These are phyloP conservation scores for Puccinia hordei DNA, from an alignment of 1,284 basidiomycete genomes.

Conservation along the genomic window DNA sequence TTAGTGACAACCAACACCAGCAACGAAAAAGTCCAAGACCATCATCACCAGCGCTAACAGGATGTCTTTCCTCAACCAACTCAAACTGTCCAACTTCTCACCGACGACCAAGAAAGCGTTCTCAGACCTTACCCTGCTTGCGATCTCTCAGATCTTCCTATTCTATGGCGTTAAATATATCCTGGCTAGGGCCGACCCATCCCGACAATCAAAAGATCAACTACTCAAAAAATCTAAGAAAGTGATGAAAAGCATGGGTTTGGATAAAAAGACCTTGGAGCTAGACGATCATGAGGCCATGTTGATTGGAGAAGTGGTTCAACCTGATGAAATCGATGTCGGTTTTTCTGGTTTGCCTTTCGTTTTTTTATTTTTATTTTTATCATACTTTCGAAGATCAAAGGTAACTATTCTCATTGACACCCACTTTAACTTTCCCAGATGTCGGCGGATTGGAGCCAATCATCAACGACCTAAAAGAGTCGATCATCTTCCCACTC, in stretches of 20 bases:
- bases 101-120: slow-evolving; percentile 47
- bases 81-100: slow-evolving; percentile 35
- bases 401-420: neutral
- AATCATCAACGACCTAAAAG: slow-evolving; percentile 85
- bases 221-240: slow-evolving; percentile 44
- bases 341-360: slow-evolving; percentile 40
- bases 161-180: slow-evolving; percentile 49
- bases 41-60: neutral
- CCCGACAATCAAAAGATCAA: slow-evolving; percentile 35
- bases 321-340: slow-evolving; percentile 50
- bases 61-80: slow-evolving; percentile 41
- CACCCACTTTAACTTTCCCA: neutral
- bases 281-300: slow-evolving; percentile 49
- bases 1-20: neutral
- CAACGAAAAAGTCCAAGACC: neutral
- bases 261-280: slow-evolving; percentile 18
- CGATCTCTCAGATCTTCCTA: slow-evolving; percentile 48
- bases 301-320: slow-evolving; percentile 44
- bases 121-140: slow-evolving; percentile 39
- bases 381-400: neutral
- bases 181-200: slow-evolving; percentile 33
- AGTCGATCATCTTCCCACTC: slow-evolving; percentile 94
- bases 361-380: neutral
- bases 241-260: slow-evolving; percentile 37
- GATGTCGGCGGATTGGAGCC: slow-evolving; percentile 88